Evolutionary conservation across 140 eudicot species (phyloP).

Genomic region (Stevia rebaudiana): DNA sequence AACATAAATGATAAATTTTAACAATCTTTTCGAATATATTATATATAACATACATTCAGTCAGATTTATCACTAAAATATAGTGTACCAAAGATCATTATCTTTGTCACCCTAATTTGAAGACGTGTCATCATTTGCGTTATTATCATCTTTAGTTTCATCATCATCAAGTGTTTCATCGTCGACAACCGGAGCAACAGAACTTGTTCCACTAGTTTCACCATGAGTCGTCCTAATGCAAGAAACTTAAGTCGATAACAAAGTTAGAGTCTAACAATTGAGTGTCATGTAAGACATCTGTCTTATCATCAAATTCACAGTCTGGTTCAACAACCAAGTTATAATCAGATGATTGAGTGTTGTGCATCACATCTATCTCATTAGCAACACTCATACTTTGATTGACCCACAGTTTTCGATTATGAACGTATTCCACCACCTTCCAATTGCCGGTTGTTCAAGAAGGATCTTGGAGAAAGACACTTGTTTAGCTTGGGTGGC

Average conservation of each 20-base stretch:
- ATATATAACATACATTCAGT: too few relatives aligned
- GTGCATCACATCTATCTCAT: too few relatives aligned
- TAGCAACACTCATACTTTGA: not conserved
- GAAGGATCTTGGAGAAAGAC: not conserved
- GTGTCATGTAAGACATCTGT: not conserved
- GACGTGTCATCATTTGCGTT: too few relatives aligned
- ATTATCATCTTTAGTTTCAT: not conserved
- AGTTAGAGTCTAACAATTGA: too few relatives aligned
- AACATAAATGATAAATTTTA: too few relatives aligned
- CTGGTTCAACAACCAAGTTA: too few relatives aligned
- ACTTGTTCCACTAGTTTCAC: not conserved
- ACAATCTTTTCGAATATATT: too few relatives aligned
- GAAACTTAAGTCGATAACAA: not conserved
- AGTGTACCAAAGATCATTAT: too few relatives aligned
- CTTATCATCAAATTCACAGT: not conserved
- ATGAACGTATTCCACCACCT: not conserved
- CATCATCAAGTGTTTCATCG: too few relatives aligned
- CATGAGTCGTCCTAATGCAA: not conserved
- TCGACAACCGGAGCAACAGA: too few relatives aligned
- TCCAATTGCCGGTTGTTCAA: not conserved
- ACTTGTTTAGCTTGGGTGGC: not conserved
- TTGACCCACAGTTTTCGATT: not conserved
- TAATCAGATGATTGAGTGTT: not conserved
- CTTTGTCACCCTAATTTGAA: too few relatives aligned
- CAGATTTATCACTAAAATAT: too few relatives aligned